A percentile compares a stretch with the other conserved stretches of the same genome.
Conservation (phyloP, 2,329 filamentous ascomycete species). For the Meredithiella fracta region DNA sequence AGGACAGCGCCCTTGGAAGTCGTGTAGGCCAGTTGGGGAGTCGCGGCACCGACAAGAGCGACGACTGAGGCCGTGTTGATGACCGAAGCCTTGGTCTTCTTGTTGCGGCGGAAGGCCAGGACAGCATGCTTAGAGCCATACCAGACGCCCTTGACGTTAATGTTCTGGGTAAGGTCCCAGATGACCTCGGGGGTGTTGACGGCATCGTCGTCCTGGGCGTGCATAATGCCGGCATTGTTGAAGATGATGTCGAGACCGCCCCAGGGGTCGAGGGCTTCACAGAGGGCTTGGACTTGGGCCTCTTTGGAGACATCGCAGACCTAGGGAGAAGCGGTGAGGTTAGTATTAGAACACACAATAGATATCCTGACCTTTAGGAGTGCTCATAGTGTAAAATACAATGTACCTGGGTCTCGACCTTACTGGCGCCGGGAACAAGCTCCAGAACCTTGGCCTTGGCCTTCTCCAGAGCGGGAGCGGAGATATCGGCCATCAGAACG, state of each 20-base stretch:
- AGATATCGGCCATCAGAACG: conserved; percentile 75
- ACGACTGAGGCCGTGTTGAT: conserved; percentile 90
- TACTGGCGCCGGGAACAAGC: conserved; percentile 44
- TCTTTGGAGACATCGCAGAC: conserved; percentile 72
- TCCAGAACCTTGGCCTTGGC: conserved; percentile 60
- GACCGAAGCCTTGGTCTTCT: conserved; percentile 64
- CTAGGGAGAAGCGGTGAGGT: conserved; percentile 11
- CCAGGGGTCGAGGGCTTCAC: conserved; percentile 64
- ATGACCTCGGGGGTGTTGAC: conserved; percentile 74
- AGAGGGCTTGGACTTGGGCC: conserved; percentile 54
- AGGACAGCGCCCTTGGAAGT: conserved; percentile 86
- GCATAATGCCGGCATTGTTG: conserved; percentile 98
- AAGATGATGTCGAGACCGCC: conserved; percentile 84
- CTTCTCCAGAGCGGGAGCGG: conserved; percentile 57
- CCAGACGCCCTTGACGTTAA: conserved; percentile 99
- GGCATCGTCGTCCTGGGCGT: conserved; percentile 63
- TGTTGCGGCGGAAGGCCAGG: conserved; percentile 57
- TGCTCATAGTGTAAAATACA: too few species aligned
- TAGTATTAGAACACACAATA: background rate
- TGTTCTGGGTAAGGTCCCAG: conserved; percentile 84
- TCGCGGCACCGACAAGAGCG: conserved; percentile 70
- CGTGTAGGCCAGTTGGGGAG: conserved; percentile 82
- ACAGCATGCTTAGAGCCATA: conserved; percentile 87
- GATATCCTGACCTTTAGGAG: too few species aligned
- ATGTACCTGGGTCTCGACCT: conserved; percentile 42